These are phyloP conservation scores for Melanopsichium pennsylvanicum DNA, from an alignment of 1,284 basidiomycete species.

Conservation along the genomic window DNA sequence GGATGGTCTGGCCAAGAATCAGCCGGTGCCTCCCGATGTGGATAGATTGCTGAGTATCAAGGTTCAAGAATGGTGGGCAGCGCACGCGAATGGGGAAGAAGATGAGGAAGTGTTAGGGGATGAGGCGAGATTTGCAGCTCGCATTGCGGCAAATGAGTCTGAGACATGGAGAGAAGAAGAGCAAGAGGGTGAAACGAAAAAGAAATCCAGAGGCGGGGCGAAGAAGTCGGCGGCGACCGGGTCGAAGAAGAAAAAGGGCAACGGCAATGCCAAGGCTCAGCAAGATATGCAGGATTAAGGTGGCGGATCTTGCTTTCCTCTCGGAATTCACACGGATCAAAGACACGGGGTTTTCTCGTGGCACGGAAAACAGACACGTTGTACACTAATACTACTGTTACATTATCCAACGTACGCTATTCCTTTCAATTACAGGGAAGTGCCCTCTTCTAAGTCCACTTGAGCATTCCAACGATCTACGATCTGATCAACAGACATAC, in stretches of 20 bases:
- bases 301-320: too few species aligned
- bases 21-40: slow-evolving; percentile 25
- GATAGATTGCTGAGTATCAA: slow-evolving; percentile 26
- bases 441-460: slow-evolving; percentile 15
- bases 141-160: too few species aligned
- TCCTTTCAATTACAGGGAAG: too few species aligned
- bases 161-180: too few species aligned
- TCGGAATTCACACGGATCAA: too few species aligned
- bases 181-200: slow-evolving; percentile 3
- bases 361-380: too few species aligned
- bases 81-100: slow-evolving; percentile 10
- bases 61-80: slow-evolving; percentile 30
- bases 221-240: slow-evolving; percentile 6
- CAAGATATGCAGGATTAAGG: slow-evolving; percentile 22
- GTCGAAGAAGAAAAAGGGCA: slow-evolving; percentile 11
- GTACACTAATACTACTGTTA: too few species aligned
- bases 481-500: slow-evolving; percentile 28
- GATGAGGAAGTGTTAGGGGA: slow-evolving; percentile 4
- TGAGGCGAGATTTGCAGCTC: background rate
- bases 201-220: slow-evolving; percentile 1
- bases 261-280: slow-evolving; percentile 3
- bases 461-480: slow-evolving; percentile 21
- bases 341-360: too few species aligned
- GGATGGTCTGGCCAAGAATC: slow-evolving; percentile 11
- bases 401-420: too few species aligned